Percentiles rank a stretch among this genome's conserved stretches.
These are phyloP conservation scores for Solanum neorickii DNA, from an alignment of 257 asterid genomes.

Conservation along the genomic window DNA sequence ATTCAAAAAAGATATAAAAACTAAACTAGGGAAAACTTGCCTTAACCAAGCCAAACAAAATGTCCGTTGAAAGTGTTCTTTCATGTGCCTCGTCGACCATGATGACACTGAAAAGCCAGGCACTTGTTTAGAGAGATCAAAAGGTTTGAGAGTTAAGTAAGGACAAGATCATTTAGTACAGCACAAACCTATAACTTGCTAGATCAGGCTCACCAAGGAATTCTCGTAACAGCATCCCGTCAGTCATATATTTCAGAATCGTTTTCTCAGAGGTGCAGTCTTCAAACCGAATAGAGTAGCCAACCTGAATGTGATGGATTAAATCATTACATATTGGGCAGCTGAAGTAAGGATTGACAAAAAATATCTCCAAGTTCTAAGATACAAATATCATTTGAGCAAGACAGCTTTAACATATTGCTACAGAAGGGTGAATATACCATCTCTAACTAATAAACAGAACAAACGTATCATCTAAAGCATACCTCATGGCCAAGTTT, in stretches of 20 bases:
- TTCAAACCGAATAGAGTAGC: conserved; percentile 93
- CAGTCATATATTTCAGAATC: conserved; percentile 78
- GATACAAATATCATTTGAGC: not conserved
- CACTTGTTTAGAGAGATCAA: not conserved
- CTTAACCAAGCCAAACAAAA: conserved; percentile 90
- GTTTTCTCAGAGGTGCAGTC: conserved; percentile 93
- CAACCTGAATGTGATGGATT: conserved; percentile 35
- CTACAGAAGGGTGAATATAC: not conserved
- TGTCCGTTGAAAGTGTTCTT: conserved; percentile 85
- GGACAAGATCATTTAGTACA: not conserved
- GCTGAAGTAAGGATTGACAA: not conserved
- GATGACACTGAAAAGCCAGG: conserved; percentile 48
- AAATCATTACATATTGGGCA: not conserved
- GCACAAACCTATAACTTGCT: conserved; percentile 63
- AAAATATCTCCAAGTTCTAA: not conserved
- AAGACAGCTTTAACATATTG: not conserved
- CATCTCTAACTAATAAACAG: not conserved
- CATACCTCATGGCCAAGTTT: conserved; percentile 97
- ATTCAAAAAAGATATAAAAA: not conserved
- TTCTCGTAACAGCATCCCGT: conserved; percentile 86
- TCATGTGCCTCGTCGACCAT: conserved; percentile 99
- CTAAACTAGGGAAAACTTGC: conserved; percentile 14
- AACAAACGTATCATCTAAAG: not conserved
- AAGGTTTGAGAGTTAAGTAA: not conserved
- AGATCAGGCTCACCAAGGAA: conserved; percentile 98